Evolutionary conservation across 2,329 filamentous ascomycete species (phyloP).

Genomic region (Alternaria rosae): DNA sequence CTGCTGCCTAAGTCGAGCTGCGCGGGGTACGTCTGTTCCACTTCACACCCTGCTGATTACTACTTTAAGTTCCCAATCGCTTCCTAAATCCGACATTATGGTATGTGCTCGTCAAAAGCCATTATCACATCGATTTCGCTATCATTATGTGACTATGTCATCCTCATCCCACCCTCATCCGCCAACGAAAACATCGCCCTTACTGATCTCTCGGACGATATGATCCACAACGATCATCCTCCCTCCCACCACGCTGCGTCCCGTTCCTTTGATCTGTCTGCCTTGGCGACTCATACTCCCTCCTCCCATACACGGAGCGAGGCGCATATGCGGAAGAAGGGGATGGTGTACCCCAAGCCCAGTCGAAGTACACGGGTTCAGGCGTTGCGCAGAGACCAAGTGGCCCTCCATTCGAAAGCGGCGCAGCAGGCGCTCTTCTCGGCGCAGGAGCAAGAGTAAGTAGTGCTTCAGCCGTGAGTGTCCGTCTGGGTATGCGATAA

Average conservation of each 20-base stretch:
- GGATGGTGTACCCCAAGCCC: neutral
- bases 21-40: neutral
- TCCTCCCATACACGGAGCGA: neutral
- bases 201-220: neutral
- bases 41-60: neutral
- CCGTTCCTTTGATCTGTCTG: neutral
- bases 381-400: neutral
- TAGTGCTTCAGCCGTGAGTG: neutral
- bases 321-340: neutral
- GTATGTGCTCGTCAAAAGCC: fast-evolving
- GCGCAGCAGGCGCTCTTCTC: neutral
- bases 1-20: neutral
- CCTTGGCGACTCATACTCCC: neutral
- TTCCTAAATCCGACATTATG: neutral
- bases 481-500: neutral
- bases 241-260: neutral
- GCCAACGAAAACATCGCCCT: neutral
- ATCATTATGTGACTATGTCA: neutral
- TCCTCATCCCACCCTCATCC: neutral
- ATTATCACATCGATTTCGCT: neutral
- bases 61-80: fast-evolving
- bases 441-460: neutral
- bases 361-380: neutral
- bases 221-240: neutral
- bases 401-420: neutral